Conservation (phyloP, 2,329 filamentous ascomycete genomes). For the Ascochyta clinopodiicola region DNA sequence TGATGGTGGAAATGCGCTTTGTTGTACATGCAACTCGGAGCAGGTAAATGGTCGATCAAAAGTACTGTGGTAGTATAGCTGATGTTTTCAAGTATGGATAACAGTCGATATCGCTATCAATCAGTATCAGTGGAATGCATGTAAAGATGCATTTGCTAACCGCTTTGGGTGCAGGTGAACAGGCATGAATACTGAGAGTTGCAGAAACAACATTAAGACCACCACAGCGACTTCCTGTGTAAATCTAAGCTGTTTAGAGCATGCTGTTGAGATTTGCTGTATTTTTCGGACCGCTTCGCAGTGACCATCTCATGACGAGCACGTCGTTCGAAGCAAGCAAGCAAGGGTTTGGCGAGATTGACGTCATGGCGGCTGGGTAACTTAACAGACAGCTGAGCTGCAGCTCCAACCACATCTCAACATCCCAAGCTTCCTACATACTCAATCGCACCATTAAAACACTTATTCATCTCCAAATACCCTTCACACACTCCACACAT, state of each 20-base stretch:
- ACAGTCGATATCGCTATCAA: background rate
- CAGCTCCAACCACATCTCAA: background rate
- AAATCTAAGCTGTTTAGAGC: background rate
- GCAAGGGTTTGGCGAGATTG: constrained; percentile 11
- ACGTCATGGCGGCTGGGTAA: constrained; percentile 10
- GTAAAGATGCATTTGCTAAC: background rate
- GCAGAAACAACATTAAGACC: background rate
- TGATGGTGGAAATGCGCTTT: background rate
- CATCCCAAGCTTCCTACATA: background rate
- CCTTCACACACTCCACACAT: constrained; percentile 3
- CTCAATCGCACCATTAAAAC: background rate
- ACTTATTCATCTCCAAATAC: background rate
- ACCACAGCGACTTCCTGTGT: too few species aligned
- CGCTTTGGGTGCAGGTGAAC: background rate
- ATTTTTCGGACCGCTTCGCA: background rate
- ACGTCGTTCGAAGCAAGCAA: constrained; percentile 7
- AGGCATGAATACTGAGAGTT: background rate
- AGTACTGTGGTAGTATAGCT: background rate
- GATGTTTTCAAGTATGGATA: background rate
- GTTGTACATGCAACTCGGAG: too few species aligned
- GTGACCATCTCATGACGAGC: constrained; percentile 15
- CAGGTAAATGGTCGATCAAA: too few species aligned
- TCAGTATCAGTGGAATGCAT: background rate
- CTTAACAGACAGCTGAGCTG: constrained; percentile 8
- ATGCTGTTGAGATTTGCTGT: background rate